These are phyloP conservation scores for Dillenia suffruticosa DNA, from an alignment of 164 flowering plant genomes.

Conservation along the genomic window DNA sequence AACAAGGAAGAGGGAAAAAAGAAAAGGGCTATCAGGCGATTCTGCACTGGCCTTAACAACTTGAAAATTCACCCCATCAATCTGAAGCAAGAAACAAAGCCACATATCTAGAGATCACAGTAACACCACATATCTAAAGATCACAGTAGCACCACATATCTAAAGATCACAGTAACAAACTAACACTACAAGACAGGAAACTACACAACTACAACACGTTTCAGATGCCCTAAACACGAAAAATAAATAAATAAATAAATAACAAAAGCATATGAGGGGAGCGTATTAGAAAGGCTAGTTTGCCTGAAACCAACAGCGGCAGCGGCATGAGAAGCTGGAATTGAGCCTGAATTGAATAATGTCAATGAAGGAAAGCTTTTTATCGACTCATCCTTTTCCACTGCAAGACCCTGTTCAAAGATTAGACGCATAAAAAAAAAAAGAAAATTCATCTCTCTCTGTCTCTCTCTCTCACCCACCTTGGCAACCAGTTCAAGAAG, in stretches of 20 bases:
- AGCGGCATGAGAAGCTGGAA: constrained; percentile 42
- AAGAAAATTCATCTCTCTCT: not conserved
- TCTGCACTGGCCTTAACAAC: no score
- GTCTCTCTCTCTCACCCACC: constrained; percentile 30
- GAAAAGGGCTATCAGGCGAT: no score
- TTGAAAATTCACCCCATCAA: no score
- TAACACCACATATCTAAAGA: no score
- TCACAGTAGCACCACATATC: no score
- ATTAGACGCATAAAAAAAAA: constrained; percentile 25
- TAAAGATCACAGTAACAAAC: no score
- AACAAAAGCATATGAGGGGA: not conserved
- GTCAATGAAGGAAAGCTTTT: constrained; percentile 46
- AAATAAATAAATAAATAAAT: not conserved
- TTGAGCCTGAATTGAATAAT: constrained; percentile 43
- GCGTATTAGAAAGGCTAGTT: not conserved
- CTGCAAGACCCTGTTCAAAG: constrained; percentile 83
- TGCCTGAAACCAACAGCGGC: constrained; percentile 69
- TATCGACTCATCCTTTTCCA: constrained; percentile 60
- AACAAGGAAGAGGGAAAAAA: no score
- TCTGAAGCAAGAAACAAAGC: no score
- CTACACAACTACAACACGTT: no score
- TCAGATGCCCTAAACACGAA: not conserved
- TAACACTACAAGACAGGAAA: no score
- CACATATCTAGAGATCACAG: no score
- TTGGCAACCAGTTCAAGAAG: constrained; percentile 77